A percentile compares a stretch with the other conserved stretches of the same genome.
Evolutionary conservation across 2,329 filamentous ascomycete genomes (phyloP).

Genomic region (Hypoxylon sp.): DNA sequence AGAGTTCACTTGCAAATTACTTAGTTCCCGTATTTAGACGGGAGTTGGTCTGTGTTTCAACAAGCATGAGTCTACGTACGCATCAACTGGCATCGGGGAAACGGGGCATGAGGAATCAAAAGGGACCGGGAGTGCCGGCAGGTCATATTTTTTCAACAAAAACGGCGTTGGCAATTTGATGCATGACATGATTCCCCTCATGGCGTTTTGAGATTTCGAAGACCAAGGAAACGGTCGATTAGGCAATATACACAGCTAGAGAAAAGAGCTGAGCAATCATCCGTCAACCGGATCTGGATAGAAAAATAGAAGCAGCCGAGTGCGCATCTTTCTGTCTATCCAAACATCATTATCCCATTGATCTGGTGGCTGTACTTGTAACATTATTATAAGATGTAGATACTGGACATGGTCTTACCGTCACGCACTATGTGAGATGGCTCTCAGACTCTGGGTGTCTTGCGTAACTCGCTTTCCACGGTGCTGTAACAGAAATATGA

Average conservation of each 20-base stretch:
- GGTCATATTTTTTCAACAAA: constrained; percentile 58
- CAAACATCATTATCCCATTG: background rate
- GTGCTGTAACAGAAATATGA: background rate
- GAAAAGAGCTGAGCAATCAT: constrained; percentile 46
- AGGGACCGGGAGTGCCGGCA: constrained; percentile 52
- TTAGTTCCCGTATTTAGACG: constrained; percentile 27
- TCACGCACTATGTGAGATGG: background rate
- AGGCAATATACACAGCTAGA: constrained; percentile 48
- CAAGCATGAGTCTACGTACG: constrained; percentile 55
- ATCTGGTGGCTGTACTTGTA: background rate
- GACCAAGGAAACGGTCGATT: constrained; percentile 45
- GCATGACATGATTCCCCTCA: constrained; percentile 60
- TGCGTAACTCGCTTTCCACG: too few species aligned
- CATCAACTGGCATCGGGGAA: constrained; percentile 52
- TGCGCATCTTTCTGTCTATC: constrained; percentile 39
- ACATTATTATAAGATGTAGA: background rate
- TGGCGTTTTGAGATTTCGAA: constrained; percentile 54
- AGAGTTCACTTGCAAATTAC: constrained; percentile 27
- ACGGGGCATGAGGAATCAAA: constrained; percentile 52
- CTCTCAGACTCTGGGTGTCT: background rate
- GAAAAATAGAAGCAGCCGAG: constrained; percentile 46
- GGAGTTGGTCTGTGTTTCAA: constrained; percentile 50
- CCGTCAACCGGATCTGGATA: constrained; percentile 55
- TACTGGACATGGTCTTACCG: background rate
- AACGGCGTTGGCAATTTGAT: constrained; percentile 57